phyloP scores from a whole-genome alignment of 2,329 filamentous ascomycete genomes.

The Clonostachys solani region DNA sequence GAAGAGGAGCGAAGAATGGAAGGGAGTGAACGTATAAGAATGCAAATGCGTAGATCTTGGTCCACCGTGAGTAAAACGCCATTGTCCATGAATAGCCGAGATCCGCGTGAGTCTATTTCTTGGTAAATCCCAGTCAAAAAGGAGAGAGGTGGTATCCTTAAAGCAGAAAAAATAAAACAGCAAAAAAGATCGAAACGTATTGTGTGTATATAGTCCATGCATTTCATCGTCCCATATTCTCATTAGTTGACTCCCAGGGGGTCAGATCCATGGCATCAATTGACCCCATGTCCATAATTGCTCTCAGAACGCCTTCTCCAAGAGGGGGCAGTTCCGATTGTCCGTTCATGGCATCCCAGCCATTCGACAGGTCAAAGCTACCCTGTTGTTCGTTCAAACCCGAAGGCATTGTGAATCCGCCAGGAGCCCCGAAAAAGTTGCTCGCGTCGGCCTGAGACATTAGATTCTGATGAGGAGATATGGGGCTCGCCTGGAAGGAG shows the following conservation, averaged over 20 bases:
- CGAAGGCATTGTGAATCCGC: constrained; percentile 27
- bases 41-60: no score
- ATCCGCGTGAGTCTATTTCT: no score
- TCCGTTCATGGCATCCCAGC: constrained; percentile 37
- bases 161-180: no score
- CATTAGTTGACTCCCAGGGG: constrained; percentile 2
- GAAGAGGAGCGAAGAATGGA: no score
- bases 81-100: no score
- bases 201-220: neutral
- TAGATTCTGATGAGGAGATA: constrained; percentile 35
- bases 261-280: constrained; percentile 56
- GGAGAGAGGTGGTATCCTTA: no score
- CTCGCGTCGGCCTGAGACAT: constrained; percentile 28
- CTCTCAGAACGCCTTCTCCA: constrained; percentile 51
- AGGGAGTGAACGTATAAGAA: no score
- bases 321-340: constrained; percentile 45
- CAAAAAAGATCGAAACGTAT: no score
- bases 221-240: constrained; percentile 3
- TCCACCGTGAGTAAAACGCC: no score
- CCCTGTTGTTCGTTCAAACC: constrained; percentile 10
- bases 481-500: constrained; percentile 50
- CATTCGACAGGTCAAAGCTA: constrained; percentile 34
- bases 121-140: no score
- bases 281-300: constrained; percentile 53
- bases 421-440: constrained; percentile 33